Evolutionary conservation across 805 yeast species (phyloP), one percentile per base, ranked within the genome.

Genomic region (Yarrowia osloensis): DNA sequence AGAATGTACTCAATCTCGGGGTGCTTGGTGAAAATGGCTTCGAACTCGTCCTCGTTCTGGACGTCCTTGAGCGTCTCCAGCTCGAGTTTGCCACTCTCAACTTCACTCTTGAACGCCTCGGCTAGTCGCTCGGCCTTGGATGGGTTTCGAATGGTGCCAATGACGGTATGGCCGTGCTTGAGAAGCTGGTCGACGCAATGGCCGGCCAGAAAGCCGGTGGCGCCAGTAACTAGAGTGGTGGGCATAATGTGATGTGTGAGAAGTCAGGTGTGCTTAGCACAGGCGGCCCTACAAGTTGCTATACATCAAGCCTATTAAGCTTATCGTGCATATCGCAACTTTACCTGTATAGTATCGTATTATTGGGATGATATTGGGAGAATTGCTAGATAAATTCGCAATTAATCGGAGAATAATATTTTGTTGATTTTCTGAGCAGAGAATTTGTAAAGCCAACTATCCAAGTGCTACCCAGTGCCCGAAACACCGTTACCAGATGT

Each of bases 81-180:
- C 13, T 69, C 67, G 70, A 76, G 37, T 31, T 68, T 72, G 35
- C 75, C 52, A 73, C 13, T 62, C 22, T 75, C 74, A 39, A 55
- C 21, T 24, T 35, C 35, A 7, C 17, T 21, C 4, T 28, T 40
- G 49, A 72, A 73, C 42, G 59, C 62, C 28, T 68, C 39, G 24
- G 52, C 62, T 29, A 76, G 67, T 29, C 42, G 67, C 9, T 78
- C 79, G 0, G 84, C 85, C 70, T 83, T 83, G 13, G 70, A 75
- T 26, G 71, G 70, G 55, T 77, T 74, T 66, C 87, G 75, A 6
- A 83, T 85, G 1, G 86, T 79, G 17, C 85, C 86, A 44, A 82
- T 75, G 4, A 84, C 86, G 9, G 71, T 67, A 71, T 82, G 81
- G 5, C 78, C 79, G 24, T 75, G 74, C 42, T 75, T 74, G 21